Conservation (phyloP, 805 yeast genomes). For the Geotrichum ghanense region DNA sequence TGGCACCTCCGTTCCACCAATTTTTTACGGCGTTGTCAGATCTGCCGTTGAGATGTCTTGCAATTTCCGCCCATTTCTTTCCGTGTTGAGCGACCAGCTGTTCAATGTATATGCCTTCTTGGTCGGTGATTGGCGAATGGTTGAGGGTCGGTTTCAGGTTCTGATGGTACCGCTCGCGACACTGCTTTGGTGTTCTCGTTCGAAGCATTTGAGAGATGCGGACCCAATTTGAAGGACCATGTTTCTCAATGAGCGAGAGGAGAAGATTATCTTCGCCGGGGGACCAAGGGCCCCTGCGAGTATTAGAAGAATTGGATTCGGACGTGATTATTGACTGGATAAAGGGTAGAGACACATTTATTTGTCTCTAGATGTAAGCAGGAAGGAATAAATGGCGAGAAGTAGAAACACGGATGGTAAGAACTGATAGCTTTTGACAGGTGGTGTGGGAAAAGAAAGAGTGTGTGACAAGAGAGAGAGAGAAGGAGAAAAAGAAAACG, state of each 20-base stretch:
- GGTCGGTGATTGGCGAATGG: constrained; percentile 70
- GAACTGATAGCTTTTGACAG: neutral
- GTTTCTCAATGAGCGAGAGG: constrained; percentile 52
- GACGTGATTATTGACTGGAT: neutral
- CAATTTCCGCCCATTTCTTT: constrained; percentile 88
- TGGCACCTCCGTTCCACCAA: constrained; percentile 96
- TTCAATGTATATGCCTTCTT: constrained; percentile 76
- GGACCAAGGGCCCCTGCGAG: constrained; percentile 76
- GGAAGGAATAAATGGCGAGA: too few relatives aligned
- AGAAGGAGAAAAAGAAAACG: neutral
- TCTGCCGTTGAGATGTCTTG: constrained; percentile 80
- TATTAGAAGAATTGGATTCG: neutral
- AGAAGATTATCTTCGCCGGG: constrained; percentile 70
- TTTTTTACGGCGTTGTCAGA: constrained; percentile 83
- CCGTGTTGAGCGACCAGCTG: constrained; percentile 69
- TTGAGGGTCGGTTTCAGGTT: constrained; percentile 77
- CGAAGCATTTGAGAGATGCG: constrained; percentile 62
- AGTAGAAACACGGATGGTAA: too few relatives aligned
- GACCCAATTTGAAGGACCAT: constrained; percentile 86
- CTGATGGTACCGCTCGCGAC: constrained; percentile 86
- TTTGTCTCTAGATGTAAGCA: too few relatives aligned
- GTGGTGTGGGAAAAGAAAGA: neutral
- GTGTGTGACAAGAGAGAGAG: neutral
- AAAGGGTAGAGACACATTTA: too few relatives aligned
- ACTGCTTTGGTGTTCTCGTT: constrained; percentile 81